A percentile compares a stretch with the other conserved stretches of the same genome.
These are phyloP conservation scores for Monosporozyma aerobia DNA, from an alignment of 805 yeast species.

Conservation along the genomic window DNA sequence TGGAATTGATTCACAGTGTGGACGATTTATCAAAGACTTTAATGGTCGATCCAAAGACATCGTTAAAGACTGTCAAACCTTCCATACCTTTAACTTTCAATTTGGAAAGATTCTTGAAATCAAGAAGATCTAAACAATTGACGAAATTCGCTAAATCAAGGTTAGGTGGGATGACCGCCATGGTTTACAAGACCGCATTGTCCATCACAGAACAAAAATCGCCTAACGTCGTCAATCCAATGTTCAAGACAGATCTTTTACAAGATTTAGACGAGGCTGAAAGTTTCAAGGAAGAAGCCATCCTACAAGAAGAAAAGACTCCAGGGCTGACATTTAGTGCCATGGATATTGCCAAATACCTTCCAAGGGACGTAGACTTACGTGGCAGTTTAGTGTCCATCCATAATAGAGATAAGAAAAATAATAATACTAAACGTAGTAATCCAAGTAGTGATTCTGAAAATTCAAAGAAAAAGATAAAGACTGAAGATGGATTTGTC, in stretches of 20 bases:
- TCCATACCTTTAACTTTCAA: slow-evolving; percentile 49
- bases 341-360: slow-evolving; percentile 33
- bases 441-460: slow-evolving; percentile 12
- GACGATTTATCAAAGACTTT: slow-evolving; percentile 20
- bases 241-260: slow-evolving; percentile 40
- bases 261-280: slow-evolving; percentile 38
- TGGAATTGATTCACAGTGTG: slow-evolving; percentile 29
- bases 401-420: slow-evolving; percentile 24
- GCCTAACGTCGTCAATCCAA: slow-evolving; percentile 34
- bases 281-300: slow-evolving; percentile 19
- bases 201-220: slow-evolving; percentile 48
- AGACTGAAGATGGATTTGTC: slow-evolving; percentile 33
- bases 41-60: slow-evolving; percentile 28
- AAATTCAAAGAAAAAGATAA: slow-evolving; percentile 30
- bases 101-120: slow-evolving; percentile 56
- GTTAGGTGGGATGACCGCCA: slow-evolving; percentile 59
- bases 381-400: slow-evolving; percentile 36
- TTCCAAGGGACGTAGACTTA: slow-evolving; percentile 38
- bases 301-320: slow-evolving; percentile 29
- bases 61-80: slow-evolving; percentile 38
- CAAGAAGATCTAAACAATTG: slow-evolving; percentile 55
- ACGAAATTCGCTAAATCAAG: slow-evolving; percentile 54
- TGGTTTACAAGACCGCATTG: slow-evolving; percentile 53
- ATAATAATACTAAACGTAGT: slow-evolving; percentile 25
- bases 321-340: slow-evolving; percentile 33